phyloP scores from a whole-genome alignment of 768 basidiomycete genomes.

The Lentinula aciculospora region DNA sequence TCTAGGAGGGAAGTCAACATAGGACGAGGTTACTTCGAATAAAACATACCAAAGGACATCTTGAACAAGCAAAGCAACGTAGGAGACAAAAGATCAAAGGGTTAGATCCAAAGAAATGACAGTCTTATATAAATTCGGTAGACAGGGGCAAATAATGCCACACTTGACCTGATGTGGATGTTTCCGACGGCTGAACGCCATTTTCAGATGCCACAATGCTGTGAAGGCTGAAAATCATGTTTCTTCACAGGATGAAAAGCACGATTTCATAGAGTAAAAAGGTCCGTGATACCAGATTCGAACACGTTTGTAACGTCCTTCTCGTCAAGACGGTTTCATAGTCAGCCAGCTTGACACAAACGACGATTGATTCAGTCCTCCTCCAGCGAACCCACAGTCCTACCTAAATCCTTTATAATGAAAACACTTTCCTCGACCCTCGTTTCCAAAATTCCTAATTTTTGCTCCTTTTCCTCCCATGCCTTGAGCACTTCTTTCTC shows the following conservation, averaged over 20 bases:
- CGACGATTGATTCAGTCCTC: constrained; percentile 36
- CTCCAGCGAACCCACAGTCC: constrained; percentile 32
- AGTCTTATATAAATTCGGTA: neutral
- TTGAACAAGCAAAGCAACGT: neutral
- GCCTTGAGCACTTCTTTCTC: constrained; percentile 72
- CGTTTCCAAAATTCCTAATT: constrained; percentile 74
- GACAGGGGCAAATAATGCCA: neutral
- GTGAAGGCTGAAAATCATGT: too few relatives aligned
- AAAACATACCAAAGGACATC: neutral
- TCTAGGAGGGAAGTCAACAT: too few relatives aligned
- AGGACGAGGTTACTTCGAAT: too few relatives aligned
- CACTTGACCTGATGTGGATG: neutral
- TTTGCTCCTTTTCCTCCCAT: constrained; percentile 71
- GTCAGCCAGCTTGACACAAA: too few relatives aligned
- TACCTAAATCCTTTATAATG: constrained; percentile 72
- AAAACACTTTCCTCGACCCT: constrained; percentile 88
- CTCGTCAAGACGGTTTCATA: too few relatives aligned
- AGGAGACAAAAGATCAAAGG: too few relatives aligned
- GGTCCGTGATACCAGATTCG: too few relatives aligned
- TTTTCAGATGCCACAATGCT: too few relatives aligned
- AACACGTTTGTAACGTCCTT: too few relatives aligned
- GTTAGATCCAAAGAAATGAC: too few relatives aligned
- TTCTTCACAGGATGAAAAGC: too few relatives aligned
- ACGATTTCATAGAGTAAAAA: too few relatives aligned
- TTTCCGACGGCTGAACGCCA: neutral